Evolutionary conservation across 331 rosid species (phyloP).

Genomic region (Malus hybrid): DNA sequence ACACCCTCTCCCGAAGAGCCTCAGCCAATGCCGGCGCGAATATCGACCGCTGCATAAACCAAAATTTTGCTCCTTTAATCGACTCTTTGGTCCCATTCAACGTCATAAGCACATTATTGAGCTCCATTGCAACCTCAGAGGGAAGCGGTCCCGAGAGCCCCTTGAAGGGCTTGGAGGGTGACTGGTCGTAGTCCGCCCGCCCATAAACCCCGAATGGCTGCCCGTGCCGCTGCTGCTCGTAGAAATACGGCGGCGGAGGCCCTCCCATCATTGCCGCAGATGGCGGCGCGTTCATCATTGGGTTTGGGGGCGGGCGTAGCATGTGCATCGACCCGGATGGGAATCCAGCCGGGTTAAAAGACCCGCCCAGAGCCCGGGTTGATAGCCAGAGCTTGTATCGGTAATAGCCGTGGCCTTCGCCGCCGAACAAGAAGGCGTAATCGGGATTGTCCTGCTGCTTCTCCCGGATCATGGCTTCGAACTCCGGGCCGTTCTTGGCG

Average conservation of each 20-base stretch:
- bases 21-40: constrained; percentile 92
- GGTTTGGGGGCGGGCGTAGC: constrained; percentile 74
- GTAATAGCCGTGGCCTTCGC: constrained; percentile 36
- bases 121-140: constrained; percentile 75
- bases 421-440: no score
- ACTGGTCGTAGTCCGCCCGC: constrained; percentile 73
- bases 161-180: constrained; percentile 60
- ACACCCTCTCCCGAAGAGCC: constrained; percentile 83
- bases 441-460: no score
- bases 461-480: no score
- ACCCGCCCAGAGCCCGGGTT: constrained; percentile 53
- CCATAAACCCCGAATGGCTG: constrained; percentile 67
- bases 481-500: no score
- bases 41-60: constrained; percentile 98
- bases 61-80: constrained; percentile 81
- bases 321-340: constrained; percentile 51
- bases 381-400: constrained; percentile 81
- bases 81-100: constrained; percentile 92
- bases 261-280: constrained; percentile 53
- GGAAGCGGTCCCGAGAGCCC: constrained; percentile 92
- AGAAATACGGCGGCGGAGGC: constrained; percentile 56
- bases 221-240: constrained; percentile 77
- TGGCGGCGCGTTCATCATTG: constrained; percentile 65
- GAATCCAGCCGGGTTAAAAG: constrained; percentile 55
- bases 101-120: constrained; percentile 50